Base-by-base conservation (phyloP, 2,329 filamentous ascomycete species). In the Diaporthe citrichinensis region DNA sequence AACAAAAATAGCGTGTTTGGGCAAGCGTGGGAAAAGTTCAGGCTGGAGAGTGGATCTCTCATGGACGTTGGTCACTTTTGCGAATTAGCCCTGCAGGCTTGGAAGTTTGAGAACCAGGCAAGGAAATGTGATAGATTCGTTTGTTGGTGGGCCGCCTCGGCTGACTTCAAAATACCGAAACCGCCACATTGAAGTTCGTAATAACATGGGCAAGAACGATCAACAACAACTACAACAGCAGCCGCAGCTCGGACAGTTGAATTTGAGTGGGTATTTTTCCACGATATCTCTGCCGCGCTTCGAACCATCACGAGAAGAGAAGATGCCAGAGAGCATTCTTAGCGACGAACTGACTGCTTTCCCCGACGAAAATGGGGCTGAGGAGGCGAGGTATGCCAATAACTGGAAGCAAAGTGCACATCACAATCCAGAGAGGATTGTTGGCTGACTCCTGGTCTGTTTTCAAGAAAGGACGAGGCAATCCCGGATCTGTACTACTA, bases 51-150 rank as follows among this genome's bases (percentile, higher is more conserved):
- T 53, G 46, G 46, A 68, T 53, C 46, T 25, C 17, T 28, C 4
- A 36, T 51, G 28, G 8, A 9, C 23, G 62, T 68, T 68, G 62
- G 28, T 68, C 44, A 34, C 61, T 25, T n/a, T 34, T 34, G 28
- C 4, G 41, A n/a, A 36, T 31, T 49, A 53, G 46, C 44, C n/a
- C 44, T 68, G 44, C 62, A 51, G 44, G 62, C 44, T 39, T 68
- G 62, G 62, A 28, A n/a, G 25, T 15, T n/a, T 67, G 61, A 49
- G 28, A 51, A 67, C 41, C 41, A 49, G 61, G 36, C 17, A n/a
- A 49, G 44, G 14, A 65, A 67, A 67, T 49, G 46, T 51, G 61
- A 67, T 51, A 67, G 61, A 67, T 51, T 67, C 36, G 61, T 49
- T 44, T 49, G 25, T 67, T 34, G 61, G 61, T 67, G 61, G 61